These are phyloP conservation scores for Prunus campanulata DNA, from an alignment of 306 rosid species.

Conservation along the genomic window DNA sequence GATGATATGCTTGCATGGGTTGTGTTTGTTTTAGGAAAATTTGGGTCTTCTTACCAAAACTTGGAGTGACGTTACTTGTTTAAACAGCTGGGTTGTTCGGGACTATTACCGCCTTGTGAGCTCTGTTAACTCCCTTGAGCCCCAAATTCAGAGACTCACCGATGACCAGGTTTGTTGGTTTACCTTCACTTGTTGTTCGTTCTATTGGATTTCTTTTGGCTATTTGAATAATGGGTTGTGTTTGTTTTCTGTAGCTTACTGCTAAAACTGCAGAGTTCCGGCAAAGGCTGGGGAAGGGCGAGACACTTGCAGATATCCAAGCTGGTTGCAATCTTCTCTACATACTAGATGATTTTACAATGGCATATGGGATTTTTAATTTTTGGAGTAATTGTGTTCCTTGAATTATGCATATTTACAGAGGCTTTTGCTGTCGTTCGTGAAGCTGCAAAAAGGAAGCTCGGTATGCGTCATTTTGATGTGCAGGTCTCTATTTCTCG, in stretches of 20 bases:
- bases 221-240: not conserved
- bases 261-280: conserved; percentile 78
- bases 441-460: conserved; percentile 90
- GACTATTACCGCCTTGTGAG: conserved; percentile 78
- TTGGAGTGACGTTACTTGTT: conserved; percentile 58
- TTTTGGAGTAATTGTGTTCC: not conserved
- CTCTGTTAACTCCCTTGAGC: conserved; percentile 72
- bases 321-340: conserved; percentile 50
- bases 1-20: conserved; percentile 18
- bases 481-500: conserved; percentile 59
- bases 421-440: conserved; percentile 98
- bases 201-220: not conserved
- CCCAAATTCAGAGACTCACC: conserved; percentile 47
- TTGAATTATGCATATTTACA: conserved; percentile 30
- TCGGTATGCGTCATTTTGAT: conserved; percentile 98
- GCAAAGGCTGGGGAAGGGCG: conserved; percentile 57
- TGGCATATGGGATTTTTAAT: not conserved
- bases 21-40: conserved; percentile 48
- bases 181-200: not conserved
- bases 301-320: conserved; percentile 83
- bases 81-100: conserved; percentile 81
- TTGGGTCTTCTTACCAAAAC: conserved; percentile 50
- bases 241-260: conserved; percentile 38
- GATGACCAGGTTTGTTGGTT: conserved; percentile 60
- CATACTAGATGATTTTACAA: not conserved